Evolutionary conservation across 495 filamentous ascomycete species (phyloP), one percentile per base, ranked within the genome.

Genomic region (Neurospora sp.): DNA sequence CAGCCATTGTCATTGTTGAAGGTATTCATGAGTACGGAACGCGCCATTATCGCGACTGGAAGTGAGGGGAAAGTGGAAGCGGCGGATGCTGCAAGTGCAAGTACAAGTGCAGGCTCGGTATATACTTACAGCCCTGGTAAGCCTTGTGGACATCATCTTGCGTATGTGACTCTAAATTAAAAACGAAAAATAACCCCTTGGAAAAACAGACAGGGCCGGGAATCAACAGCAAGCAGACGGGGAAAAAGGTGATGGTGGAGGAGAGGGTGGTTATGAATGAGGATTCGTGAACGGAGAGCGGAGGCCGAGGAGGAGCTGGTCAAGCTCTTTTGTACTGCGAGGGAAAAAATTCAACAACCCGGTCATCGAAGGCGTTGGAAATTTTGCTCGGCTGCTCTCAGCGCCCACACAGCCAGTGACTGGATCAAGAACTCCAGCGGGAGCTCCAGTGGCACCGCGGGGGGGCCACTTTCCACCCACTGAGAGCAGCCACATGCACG

Each of bases 71-170:
- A 69, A 74, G 61, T 74, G 40, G 40, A 69, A 37, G 61, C 70
- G 40, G 53, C 40, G 61, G 18, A 45, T 20, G 42, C 42, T 44
- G n/a, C 42, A 45, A 45, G 42, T 45, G 42, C 7, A 70, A 48
- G 73, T 31, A 59, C 40, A 40, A 27, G 69, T 37, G 70, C 61
- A 44, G 40, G 74, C 68, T 74, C 69, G 69, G 68, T 76, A 73
- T 74, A 72, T 44, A 76, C 78, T 76, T 90, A 97, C 94, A 83
- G 88, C 90, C 81, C 89, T 85, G 73, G 88, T 84, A 74, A 92
- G 82, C 77, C 88, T 85, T 78, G 88, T 81, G 70, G 90, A 84
- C 82, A 92, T 81, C 90, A 92, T 92, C 72, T 75, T 88, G 84
- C 88, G 84, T 84, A 71, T 72, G 83, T 80, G 83, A 83, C 72